Conservation (phyloP, 495 filamentous ascomycete genomes). For the Cairneyella variabilis region DNA sequence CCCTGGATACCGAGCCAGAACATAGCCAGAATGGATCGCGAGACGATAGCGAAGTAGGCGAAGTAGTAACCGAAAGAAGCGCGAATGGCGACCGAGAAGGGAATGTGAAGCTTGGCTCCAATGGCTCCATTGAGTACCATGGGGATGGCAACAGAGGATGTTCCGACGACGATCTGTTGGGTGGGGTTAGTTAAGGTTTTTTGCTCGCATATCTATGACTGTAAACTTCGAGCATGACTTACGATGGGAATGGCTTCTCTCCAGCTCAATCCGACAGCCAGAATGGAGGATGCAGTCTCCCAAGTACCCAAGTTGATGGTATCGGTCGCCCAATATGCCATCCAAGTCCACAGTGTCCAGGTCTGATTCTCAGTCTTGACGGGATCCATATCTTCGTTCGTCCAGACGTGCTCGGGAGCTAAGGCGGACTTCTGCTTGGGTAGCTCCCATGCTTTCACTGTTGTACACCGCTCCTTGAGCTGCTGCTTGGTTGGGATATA, state of each 20-base stretch:
- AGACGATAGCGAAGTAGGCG: conserved; percentile 63
- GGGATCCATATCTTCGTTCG: conserved; percentile 42
- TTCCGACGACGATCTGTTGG: conserved; percentile 47
- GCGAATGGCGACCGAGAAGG: conserved; percentile 64
- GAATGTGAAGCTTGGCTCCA: conserved; percentile 58
- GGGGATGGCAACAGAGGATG: conserved; percentile 58
- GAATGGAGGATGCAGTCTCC: conserved; percentile 57
- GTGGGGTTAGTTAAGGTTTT: neutral
- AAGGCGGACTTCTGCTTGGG: conserved; percentile 46
- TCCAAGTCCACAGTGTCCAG: conserved; percentile 41
- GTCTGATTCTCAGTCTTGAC: conserved; percentile 44
- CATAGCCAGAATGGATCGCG: conserved; percentile 61
- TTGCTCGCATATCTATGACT: too few species aligned
- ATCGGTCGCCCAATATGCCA: conserved; percentile 63
- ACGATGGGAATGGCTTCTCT: conserved; percentile 55
- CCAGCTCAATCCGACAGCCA: conserved; percentile 60
- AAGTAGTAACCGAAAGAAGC: conserved; percentile 69
- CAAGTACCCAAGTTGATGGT: conserved; percentile 58
- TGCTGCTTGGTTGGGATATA: conserved; percentile 24
- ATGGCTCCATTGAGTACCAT: conserved; percentile 61
- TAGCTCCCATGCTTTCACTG: conserved; percentile 41
- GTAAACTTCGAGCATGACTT: too few species aligned
- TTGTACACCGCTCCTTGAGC: conserved; percentile 34
- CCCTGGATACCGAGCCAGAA: conserved; percentile 74
- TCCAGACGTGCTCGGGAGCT: conserved; percentile 46